These are phyloP conservation scores for Tylopilus balloui DNA, from an alignment of 768 basidiomycete genomes.

Conservation along the genomic window DNA sequence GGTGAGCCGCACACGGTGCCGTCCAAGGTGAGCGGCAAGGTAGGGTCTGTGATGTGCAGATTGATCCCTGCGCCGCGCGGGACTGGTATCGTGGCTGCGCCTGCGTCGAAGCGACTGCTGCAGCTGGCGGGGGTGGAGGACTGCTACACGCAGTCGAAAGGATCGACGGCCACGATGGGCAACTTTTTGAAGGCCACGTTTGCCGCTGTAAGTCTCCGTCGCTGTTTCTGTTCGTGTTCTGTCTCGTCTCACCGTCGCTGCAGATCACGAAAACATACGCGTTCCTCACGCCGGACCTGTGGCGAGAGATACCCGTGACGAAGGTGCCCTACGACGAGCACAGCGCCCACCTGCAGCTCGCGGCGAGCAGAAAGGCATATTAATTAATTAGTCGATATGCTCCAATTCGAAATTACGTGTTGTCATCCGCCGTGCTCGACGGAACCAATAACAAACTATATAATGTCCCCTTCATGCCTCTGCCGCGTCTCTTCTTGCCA, in stretches of 20 bases:
- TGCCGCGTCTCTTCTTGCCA: too few species aligned
- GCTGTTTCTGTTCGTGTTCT: neutral
- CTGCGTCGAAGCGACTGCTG: slow-evolving; percentile 92
- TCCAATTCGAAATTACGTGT: neutral
- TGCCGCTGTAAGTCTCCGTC: slow-evolving; percentile 60
- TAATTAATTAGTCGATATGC: slow-evolving; percentile 28
- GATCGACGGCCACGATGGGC: slow-evolving; percentile 97
- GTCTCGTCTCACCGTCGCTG: neutral
- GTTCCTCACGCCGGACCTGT: slow-evolving; percentile 97
- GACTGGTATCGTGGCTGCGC: slow-evolving; percentile 99
- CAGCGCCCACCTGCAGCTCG: slow-evolving; percentile 85
- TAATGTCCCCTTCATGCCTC: too few species aligned
- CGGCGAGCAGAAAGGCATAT: slow-evolving; percentile 69
- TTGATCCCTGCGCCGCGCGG: slow-evolving; percentile 98
- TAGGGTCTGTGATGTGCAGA: slow-evolving; percentile 98
- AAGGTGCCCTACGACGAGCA: slow-evolving; percentile 94
- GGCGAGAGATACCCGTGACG: slow-evolving; percentile 89
- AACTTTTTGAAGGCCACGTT: slow-evolving; percentile 99
- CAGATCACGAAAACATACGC: slow-evolving; percentile 97
- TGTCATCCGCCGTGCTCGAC: too few species aligned
- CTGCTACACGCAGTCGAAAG: slow-evolving; percentile 96
- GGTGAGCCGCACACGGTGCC: slow-evolving; percentile 99
- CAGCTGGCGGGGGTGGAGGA: slow-evolving; percentile 98
- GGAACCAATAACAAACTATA: too few species aligned
- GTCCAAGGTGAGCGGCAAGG: slow-evolving; percentile 97